A percentile compares a stretch with the other conserved stretches of the same genome.
phyloP scores from a whole-genome alignment of 257 asterid genomes.

The Solanum etuberosum region DNA sequence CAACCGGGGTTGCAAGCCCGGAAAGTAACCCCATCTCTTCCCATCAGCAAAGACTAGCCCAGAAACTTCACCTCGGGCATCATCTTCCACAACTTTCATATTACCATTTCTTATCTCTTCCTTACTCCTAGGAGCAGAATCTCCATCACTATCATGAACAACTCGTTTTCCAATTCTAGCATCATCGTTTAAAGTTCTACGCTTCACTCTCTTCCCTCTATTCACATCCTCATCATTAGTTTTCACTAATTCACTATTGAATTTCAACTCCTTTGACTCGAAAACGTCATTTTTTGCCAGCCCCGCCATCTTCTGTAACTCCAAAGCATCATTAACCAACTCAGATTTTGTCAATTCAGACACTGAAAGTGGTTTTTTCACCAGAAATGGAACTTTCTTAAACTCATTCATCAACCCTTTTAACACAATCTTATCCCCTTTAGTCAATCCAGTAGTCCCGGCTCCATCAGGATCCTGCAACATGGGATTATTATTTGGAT shows the following conservation, averaged over 20 bases:
- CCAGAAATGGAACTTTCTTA: conserved; percentile 47
- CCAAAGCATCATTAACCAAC: conserved; percentile 10
- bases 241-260: not conserved
- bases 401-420: conserved; percentile 60
- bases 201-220: conserved; percentile 24
- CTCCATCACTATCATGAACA: not conserved
- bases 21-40: conserved; percentile 93
- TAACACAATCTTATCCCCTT: conserved; percentile 63
- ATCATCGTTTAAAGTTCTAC: conserved; percentile 42
- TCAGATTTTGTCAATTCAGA: conserved; percentile 10
- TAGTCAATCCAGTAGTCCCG: conserved; percentile 59
- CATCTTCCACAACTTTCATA: not conserved
- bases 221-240: not conserved
- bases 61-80: conserved; percentile 15
- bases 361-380: conserved; percentile 47
- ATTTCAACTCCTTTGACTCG: not conserved
- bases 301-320: not conserved
- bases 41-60: conserved; percentile 70
- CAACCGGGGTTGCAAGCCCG: conserved; percentile 54
- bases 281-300: not conserved
- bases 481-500: conserved; percentile 72
- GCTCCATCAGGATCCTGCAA: conserved; percentile 89
- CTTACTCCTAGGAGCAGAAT: not conserved
- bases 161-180: conserved; percentile 7
- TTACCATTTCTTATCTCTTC: not conserved